Conservation (phyloP, 352 stramenopile genomes). For the Phytophthora constricta region DNA sequence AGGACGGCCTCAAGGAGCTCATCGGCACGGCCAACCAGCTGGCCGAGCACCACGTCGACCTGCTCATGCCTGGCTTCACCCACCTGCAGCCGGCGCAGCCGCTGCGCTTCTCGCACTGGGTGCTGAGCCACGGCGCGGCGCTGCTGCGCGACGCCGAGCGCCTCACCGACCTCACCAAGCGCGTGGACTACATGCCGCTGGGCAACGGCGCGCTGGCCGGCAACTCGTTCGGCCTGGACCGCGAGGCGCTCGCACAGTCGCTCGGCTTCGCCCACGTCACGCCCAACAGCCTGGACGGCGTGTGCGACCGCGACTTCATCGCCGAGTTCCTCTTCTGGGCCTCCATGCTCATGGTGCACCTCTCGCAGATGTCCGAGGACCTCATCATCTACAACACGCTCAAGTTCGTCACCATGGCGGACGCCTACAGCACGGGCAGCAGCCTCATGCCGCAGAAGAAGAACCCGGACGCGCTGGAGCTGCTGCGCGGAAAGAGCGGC, state of each 20-base stretch:
- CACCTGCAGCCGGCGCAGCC: conserved; percentile 98
- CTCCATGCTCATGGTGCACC: conserved; percentile 95
- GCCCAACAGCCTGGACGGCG: conserved; percentile 97
- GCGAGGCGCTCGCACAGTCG: conserved; percentile 92
- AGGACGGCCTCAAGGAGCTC: conserved; percentile 92
- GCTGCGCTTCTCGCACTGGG: conserved; percentile 98
- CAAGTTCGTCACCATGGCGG: conserved; percentile 96
- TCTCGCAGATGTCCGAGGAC: conserved; percentile 98
- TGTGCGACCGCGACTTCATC: conserved; percentile 99
- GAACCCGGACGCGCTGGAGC: conserved; percentile 98
- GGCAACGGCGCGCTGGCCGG: conserved; percentile 97
- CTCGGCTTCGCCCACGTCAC: conserved; percentile 95
- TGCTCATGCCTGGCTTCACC: conserved; percentile 99
- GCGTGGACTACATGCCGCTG: conserved; percentile 96
- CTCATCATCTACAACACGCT: conserved; percentile 98
- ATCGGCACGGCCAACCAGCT: conserved; percentile 89
- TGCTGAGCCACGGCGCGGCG: conserved; percentile 95
- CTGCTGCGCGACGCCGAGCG: conserved; percentile 95
- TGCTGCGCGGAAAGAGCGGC: conserved; percentile 97
- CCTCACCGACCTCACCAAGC: conserved; percentile 93
- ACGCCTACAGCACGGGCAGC: conserved; percentile 98
- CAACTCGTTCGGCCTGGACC: conserved; percentile 98
- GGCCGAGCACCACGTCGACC: conserved; percentile 92
- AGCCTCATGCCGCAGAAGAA: conserved; percentile 99
- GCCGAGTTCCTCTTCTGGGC: conserved; percentile 99